Evolutionary conservation across 2,329 filamentous ascomycete species (phyloP), one percentile per base, ranked within the genome.

Genomic region (Cytospora mali): DNA sequence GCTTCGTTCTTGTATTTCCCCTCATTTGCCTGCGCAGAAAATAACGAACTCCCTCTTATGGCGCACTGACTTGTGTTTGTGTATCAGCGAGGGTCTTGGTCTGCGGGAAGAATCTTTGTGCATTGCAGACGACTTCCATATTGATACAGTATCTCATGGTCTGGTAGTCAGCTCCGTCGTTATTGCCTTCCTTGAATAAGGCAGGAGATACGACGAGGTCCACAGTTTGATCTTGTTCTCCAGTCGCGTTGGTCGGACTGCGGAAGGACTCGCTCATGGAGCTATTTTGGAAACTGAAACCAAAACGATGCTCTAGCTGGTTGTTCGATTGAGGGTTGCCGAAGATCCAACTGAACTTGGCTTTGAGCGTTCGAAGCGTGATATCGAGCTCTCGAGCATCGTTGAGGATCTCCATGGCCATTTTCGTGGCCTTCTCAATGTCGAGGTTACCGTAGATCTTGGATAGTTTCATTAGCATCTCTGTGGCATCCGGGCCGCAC

Each of bases 171-270:
- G 14, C 1, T 9, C 62, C 62, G 7, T 52, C 21, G 28, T 53
- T 58, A 21, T 52, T 62, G 4, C 62, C 62, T 6, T 42, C 46
- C 25, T 61, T 62, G 48, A 29, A 27, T 2, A 64, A 4, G 0
- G 42, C 59, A 7, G 62, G 62, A 13, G 14, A 59, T 0, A 58
- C 25, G 23, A 64, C 31, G 29, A 64, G 29, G 14, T 62, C 55
- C 25, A 64, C 46, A 4, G 10, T 2, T 1, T 6, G n/a, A 33
- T 1, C 7, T 9, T 29, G 6, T 14, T 1, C 27, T 0, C 2
- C 13, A 13, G 6, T 21, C 49, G 13, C 4, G 49, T 4, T 11
- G 2, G 5, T 31, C 3, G 1, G 13, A 13, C 3, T 2, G 2
- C 14, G 14, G 3, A 39, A 21, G 21, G 14, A 3, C 11, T 54